phyloP scores from a whole-genome alignment of 129 eudicot genomes.

The Lactuca saligna region DNA sequence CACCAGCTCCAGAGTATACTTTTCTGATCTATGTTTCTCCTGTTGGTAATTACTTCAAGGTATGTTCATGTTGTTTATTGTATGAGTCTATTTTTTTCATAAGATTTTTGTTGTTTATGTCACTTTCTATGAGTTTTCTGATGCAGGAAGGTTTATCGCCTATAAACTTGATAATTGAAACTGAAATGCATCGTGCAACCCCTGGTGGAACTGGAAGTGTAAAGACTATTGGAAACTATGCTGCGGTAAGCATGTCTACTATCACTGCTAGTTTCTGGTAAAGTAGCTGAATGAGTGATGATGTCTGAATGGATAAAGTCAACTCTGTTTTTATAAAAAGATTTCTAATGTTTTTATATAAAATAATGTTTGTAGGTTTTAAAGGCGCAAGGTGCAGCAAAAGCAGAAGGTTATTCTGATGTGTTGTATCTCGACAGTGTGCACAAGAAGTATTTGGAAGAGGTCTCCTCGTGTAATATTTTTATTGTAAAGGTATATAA shows the following conservation, averaged over 20 bases:
- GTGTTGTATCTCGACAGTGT: conserved; percentile 82
- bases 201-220: conserved; percentile 99
- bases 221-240: conserved; percentile 92
- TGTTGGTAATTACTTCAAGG: conserved; percentile 98
- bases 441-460: conserved; percentile 83
- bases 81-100: background rate
- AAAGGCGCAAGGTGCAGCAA: conserved; percentile 84
- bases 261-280: background rate
- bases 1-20: conserved; percentile 98
- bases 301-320: background rate
- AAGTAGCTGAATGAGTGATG: too few species aligned
- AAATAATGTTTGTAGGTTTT: conserved; percentile 50
- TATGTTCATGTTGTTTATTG: conserved; percentile 38
- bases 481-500: conserved; percentile 81
- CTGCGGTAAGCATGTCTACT: conserved; percentile 54
- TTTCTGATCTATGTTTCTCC: conserved; percentile 89
- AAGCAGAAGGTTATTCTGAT: conserved; percentile 89
- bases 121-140: background rate
- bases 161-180: conserved; percentile 74
- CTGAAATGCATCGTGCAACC: conserved; percentile 88
- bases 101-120: conserved; percentile 6
- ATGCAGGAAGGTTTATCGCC: conserved; percentile 94
- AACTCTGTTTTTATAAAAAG: too few species aligned
- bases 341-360: background rate
- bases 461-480: conserved; percentile 91